A percentile compares a stretch with the other conserved stretches of the same genome.
Evolutionary conservation across 768 basidiomycete genomes (phyloP).

Genomic region (Leccinum broughii): DNA sequence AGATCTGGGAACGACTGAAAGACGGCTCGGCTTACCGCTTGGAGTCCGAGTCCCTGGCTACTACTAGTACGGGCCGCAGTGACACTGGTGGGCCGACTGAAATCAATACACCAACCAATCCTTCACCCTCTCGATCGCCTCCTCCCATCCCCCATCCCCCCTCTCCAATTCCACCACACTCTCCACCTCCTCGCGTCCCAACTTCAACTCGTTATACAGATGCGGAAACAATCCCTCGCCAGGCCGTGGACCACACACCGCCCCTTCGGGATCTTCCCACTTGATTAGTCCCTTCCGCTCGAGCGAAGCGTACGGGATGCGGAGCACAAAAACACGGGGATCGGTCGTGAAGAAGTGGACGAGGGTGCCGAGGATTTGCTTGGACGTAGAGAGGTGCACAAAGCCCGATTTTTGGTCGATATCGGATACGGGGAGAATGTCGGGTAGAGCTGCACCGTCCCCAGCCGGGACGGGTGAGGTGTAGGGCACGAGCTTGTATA

Average conservation of each 20-base stretch:
- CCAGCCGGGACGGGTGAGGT: slow-evolving; percentile 37
- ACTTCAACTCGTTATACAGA: slow-evolving; percentile 45
- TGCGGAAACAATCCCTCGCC: slow-evolving; percentile 54
- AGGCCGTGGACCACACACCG: slow-evolving; percentile 42
- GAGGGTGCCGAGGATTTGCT: slow-evolving; percentile 49
- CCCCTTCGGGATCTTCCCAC: slow-evolving; percentile 50
- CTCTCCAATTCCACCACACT: slow-evolving; percentile 35
- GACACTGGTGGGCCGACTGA: too few relatives aligned
- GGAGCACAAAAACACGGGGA: slow-evolving; percentile 42
- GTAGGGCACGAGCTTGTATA: slow-evolving; percentile 61
- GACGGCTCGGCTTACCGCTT: background rate
- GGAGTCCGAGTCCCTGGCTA: too few relatives aligned
- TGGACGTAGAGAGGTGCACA: slow-evolving; percentile 56
- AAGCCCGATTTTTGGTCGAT: slow-evolving; percentile 50
- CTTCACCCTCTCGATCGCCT: slow-evolving; percentile 20
- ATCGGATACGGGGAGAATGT: slow-evolving; percentile 47
- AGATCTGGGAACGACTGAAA: background rate
- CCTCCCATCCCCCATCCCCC: slow-evolving; percentile 34
- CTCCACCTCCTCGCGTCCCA: slow-evolving; percentile 49
- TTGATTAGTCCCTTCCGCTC: slow-evolving; percentile 35
- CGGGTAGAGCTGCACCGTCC: slow-evolving; percentile 39
- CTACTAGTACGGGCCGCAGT: too few relatives aligned
- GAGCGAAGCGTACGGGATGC: slow-evolving; percentile 42
- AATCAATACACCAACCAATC: slow-evolving; percentile 39
- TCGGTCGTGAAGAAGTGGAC: slow-evolving; percentile 45